Evolutionary conservation across 2,329 filamentous ascomycete genomes (phyloP).

Genomic region (Penicillium hesseltinei): DNA sequence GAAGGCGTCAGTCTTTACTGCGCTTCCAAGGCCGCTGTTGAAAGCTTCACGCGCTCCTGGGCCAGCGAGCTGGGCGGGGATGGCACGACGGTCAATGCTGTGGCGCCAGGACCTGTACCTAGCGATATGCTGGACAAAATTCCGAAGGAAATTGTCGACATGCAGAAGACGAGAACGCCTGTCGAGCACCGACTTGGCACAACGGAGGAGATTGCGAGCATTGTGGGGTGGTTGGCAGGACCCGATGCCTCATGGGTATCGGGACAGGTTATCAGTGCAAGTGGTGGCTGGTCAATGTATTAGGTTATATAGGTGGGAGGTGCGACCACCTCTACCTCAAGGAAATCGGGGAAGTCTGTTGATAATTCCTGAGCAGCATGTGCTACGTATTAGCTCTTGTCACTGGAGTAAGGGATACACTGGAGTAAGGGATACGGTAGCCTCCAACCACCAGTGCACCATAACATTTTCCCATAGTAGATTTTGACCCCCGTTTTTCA

Average conservation of each 20-base stretch:
- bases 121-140: background rate
- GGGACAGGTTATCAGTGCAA: background rate
- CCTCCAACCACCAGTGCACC: no score
- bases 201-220: background rate
- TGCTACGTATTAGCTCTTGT: constrained; percentile 6
- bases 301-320: background rate
- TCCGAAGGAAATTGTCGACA: background rate
- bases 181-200: background rate
- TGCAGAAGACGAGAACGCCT: background rate
- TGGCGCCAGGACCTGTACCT: background rate
- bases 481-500: no score
- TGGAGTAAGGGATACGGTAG: no score
- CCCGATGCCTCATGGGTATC: background rate
- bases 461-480: no score
- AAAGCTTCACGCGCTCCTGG: background rate
- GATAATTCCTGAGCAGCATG: background rate
- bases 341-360: background rate
- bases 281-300: background rate
- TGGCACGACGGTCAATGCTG: background rate
- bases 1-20: background rate
- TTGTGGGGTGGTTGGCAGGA: background rate
- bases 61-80: background rate
- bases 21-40: background rate
- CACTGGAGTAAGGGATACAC: constrained; percentile 5
- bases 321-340: background rate